phyloP scores from a whole-genome alignment of 164 flowering plant species.

The Magnolia kwangsiensis region DNA sequence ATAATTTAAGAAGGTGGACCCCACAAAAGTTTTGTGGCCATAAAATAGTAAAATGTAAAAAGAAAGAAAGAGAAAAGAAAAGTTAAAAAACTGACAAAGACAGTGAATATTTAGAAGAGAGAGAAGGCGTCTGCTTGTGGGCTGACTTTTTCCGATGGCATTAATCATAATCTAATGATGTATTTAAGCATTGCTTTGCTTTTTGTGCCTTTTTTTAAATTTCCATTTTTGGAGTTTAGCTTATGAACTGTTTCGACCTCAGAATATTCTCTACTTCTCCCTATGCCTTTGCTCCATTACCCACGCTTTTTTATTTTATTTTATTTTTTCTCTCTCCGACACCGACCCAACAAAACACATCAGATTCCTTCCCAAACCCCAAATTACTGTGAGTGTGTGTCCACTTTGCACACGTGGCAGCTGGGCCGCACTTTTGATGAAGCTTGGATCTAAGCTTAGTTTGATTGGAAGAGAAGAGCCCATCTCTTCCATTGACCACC shows the following conservation, averaged over 20 bases:
- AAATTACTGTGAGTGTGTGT: background rate
- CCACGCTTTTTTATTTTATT: slow-evolving; percentile 23
- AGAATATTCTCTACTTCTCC: slow-evolving; percentile 73
- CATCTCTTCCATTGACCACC: too few species aligned
- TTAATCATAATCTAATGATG: slow-evolving; percentile 90
- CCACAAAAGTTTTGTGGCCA: too few species aligned
- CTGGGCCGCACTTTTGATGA: background rate
- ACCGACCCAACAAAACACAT: slow-evolving; percentile 3
- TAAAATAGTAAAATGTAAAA: background rate
- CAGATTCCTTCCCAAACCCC: slow-evolving; percentile 27
- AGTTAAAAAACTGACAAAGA: slow-evolving; percentile 62
- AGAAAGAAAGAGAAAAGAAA: slow-evolving; percentile 15
- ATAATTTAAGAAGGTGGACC: too few species aligned
- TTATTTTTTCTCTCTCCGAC: slow-evolving; percentile 1
- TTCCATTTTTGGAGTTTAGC: slow-evolving; percentile 57
- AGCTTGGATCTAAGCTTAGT: background rate
- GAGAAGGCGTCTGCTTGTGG: slow-evolving; percentile 81
- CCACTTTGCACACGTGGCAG: background rate
- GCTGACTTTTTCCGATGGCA: slow-evolving; percentile 74
- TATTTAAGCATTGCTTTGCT: slow-evolving; percentile 28
- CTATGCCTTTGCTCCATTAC: slow-evolving; percentile 42
- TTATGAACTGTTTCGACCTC: slow-evolving; percentile 53
- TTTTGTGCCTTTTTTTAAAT: slow-evolving; percentile 33
- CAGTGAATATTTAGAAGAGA: slow-evolving; percentile 84
- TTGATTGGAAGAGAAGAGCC: too few species aligned